These are phyloP conservation scores for Fusarium palustre DNA, from an alignment of 2,329 filamentous ascomycete genomes.

Conservation along the genomic window DNA sequence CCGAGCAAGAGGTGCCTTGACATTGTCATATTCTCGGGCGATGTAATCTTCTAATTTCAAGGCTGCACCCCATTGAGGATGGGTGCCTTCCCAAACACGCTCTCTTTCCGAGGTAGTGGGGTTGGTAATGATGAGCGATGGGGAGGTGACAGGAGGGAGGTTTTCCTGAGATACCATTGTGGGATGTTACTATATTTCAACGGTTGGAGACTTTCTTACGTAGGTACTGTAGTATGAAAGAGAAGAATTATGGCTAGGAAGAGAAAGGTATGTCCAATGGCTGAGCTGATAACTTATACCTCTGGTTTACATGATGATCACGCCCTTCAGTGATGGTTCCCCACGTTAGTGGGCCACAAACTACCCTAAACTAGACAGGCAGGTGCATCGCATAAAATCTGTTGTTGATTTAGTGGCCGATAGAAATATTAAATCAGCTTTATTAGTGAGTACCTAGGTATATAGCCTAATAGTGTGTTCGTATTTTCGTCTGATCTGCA, in stretches of 20 bases:
- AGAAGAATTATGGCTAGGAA: neutral
- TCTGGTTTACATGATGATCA: neutral
- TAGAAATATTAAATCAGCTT: no score
- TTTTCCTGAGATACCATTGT: conserved; percentile 39
- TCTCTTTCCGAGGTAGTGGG: conserved; percentile 68
- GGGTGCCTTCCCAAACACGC: conserved; percentile 67
- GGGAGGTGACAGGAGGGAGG: conserved; percentile 42
- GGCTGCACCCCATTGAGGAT: conserved; percentile 68
- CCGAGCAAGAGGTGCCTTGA: conserved; percentile 67
- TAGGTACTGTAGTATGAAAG: neutral
- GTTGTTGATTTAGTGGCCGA: no score
- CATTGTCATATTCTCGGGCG: conserved; percentile 68
- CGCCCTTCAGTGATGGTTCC: conserved; percentile 22
- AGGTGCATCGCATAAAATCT: no score
- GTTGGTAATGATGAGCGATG: conserved; percentile 58
- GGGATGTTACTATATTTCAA: neutral
- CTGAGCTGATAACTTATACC: conserved; percentile 17
- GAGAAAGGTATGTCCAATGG: neutral
- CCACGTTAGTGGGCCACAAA: conserved; percentile 11
- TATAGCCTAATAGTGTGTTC: no score
- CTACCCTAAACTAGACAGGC: conserved; percentile 23
- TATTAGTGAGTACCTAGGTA: no score
- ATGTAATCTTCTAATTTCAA: conserved; percentile 68
- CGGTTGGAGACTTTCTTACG: neutral
- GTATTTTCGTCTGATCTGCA: no score